Percentiles rank a stretch among this genome's conserved stretches.
Conservation (phyloP, 2,329 filamentous ascomycete species). For the Verticillium tricorpus region DNA sequence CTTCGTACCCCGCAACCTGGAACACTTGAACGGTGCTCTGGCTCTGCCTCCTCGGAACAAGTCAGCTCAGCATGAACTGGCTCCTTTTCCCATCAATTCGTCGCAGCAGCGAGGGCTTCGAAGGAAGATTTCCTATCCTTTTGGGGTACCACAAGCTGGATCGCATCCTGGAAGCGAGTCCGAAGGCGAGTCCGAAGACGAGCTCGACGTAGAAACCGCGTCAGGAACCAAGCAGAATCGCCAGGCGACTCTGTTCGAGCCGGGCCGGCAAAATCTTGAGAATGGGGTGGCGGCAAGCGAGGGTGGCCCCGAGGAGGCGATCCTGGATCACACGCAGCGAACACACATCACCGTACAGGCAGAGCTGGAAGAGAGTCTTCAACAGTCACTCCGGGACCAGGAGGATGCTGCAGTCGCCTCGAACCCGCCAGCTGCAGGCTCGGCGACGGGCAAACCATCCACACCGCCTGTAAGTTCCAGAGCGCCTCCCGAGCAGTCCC, state of each 20-base stretch:
- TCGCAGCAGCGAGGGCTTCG: not conserved
- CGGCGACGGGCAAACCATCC: not conserved
- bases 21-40: not conserved
- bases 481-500: not conserved
- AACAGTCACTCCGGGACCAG: not conserved
- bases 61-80: not conserved
- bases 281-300: not conserved
- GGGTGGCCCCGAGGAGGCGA: not conserved
- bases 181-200: not conserved
- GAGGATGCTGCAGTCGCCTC: not conserved
- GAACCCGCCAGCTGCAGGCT: not conserved
- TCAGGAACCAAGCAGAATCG: not conserved
- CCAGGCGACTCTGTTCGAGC: not conserved
- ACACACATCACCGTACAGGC: not conserved
- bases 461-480: too few relatives aligned
- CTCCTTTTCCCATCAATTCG: not conserved
- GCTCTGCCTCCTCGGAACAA: not conserved
- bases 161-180: not conserved
- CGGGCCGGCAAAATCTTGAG: too few relatives aligned
- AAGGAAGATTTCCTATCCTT: not conserved
- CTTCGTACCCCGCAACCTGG: not conserved
- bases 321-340: not conserved
- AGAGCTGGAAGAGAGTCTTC: not conserved
- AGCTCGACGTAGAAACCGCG: not conserved
- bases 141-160: not conserved